phyloP scores from a whole-genome alignment of 306 rosid species.

The Quercus berberidifolia region DNA sequence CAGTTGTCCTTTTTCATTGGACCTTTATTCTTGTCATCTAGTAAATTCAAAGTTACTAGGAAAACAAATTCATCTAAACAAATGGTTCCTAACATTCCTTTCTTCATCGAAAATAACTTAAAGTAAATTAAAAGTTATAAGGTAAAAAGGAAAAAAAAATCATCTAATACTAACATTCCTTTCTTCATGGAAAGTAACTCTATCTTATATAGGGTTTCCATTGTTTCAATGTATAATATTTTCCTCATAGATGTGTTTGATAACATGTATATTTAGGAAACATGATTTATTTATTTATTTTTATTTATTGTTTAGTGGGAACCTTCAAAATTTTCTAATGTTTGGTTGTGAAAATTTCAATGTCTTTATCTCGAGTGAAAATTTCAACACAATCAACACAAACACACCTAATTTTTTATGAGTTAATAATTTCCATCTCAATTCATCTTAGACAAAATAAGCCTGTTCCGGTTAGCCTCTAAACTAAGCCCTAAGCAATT shows the following conservation, averaged over 20 bases:
- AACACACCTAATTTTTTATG: neutral
- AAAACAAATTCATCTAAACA: too few species aligned
- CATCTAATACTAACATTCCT: neutral
- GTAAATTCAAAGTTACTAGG: too few species aligned
- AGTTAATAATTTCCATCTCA: neutral
- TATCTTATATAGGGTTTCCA: too few species aligned
- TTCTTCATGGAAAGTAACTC: neutral
- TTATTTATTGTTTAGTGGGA: too few species aligned
- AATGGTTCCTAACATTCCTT: neutral
- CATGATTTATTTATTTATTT: neutral
- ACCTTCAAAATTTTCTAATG: too few species aligned
- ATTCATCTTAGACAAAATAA: neutral
- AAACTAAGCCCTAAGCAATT: neutral
- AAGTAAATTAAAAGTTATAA: too few species aligned
- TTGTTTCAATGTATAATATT: neutral
- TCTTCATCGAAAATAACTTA: neutral
- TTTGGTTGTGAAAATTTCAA: too few species aligned
- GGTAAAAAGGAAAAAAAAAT: too few species aligned
- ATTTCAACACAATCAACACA: too few species aligned
- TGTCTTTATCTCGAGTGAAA: too few species aligned
- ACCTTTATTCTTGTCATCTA: too few species aligned
- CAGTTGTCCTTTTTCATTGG: too few species aligned
- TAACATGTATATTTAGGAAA: neutral
- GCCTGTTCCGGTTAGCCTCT: slow-evolving; percentile 14
- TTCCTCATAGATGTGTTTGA: neutral